Percentiles rank a stretch among this genome's conserved stretches.
phyloP scores from a whole-genome alignment of 1,139 yeast species.

The Pneumocystis oryctolagi region DNA sequence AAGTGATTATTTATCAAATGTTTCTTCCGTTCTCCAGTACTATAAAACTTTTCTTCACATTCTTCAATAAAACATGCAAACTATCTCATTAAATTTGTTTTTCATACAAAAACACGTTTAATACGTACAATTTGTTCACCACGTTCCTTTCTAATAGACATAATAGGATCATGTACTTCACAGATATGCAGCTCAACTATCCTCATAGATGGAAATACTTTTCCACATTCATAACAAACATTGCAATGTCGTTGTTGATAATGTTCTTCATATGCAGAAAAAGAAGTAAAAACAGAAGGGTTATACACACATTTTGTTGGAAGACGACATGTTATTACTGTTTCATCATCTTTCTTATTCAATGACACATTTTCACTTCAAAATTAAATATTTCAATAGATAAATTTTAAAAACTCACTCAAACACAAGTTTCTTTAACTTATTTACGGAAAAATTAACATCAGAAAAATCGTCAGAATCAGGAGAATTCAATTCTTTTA shows the following conservation, averaged over 20 bases:
- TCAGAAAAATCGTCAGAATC: not conserved
- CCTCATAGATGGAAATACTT: slow-evolving; percentile 30
- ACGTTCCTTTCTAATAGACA: slow-evolving; percentile 25
- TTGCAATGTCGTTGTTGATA: slow-evolving; percentile 13
- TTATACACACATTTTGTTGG: not conserved
- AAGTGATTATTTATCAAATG: slow-evolving; percentile 39
- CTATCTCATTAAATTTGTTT: not conserved
- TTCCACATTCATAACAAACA: slow-evolving; percentile 32
- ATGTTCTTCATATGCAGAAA: slow-evolving; percentile 9
- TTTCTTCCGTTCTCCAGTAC: slow-evolving; percentile 29
- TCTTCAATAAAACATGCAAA: slow-evolving; percentile 30
- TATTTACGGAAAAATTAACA: not conserved
- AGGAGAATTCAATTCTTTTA: not conserved
- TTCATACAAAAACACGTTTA: not conserved
- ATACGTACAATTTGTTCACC: slow-evolving; percentile 22
- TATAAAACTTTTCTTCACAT: slow-evolving; percentile 27
- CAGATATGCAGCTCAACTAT: slow-evolving; percentile 35
- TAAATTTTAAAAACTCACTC: not conserved
- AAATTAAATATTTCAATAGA: not conserved
- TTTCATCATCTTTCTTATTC: not conserved
- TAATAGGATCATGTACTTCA: slow-evolving; percentile 41
- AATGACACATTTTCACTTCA: not conserved
- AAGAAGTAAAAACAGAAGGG: not conserved
- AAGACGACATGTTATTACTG: not conserved
- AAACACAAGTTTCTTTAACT: not conserved